phyloP scores from a whole-genome alignment of 208 protist species.

The Acanthamoeba royreba region DNA sequence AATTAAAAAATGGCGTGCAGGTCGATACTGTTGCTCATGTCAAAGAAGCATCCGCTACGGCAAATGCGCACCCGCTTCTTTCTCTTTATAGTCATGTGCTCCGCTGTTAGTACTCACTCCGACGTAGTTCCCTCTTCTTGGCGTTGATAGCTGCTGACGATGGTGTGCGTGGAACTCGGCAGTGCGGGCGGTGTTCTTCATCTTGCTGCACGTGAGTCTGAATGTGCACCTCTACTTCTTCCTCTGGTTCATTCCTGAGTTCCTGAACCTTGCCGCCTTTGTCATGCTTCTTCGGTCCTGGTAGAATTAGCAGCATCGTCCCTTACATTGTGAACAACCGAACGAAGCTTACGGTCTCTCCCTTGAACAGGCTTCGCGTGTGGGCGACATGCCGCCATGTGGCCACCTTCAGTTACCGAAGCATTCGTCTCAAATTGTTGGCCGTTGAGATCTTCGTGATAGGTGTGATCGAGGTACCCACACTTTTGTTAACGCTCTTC shows the following conservation, averaged over 20 bases:
- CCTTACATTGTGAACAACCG: neutral
- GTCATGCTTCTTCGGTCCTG: neutral
- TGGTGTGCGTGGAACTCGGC: neutral
- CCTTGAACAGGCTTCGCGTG: neutral
- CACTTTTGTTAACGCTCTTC: neutral
- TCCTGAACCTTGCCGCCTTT: neutral
- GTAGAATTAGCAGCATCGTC: neutral
- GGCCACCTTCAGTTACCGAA: neutral
- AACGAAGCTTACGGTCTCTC: neutral
- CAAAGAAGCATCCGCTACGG: neutral
- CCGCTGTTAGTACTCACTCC: neutral
- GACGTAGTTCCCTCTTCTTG: neutral
- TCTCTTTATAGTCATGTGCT: neutral
- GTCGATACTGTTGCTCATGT: neutral
- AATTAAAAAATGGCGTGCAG: neutral
- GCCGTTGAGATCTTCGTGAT: neutral
- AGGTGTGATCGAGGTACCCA: neutral
- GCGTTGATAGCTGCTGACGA: neutral
- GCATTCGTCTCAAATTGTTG: neutral
- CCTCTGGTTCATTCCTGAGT: neutral
- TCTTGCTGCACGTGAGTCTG: neutral
- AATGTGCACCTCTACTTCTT: neutral
- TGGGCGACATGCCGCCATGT: neutral
- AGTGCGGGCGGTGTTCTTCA: neutral
- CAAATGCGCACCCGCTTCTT: neutral